Percentiles rank a stretch among this genome's conserved stretches.
phyloP scores from a whole-genome alignment of 495 filamentous ascomycete genomes.

The Friedmanniomyces simplex region DNA sequence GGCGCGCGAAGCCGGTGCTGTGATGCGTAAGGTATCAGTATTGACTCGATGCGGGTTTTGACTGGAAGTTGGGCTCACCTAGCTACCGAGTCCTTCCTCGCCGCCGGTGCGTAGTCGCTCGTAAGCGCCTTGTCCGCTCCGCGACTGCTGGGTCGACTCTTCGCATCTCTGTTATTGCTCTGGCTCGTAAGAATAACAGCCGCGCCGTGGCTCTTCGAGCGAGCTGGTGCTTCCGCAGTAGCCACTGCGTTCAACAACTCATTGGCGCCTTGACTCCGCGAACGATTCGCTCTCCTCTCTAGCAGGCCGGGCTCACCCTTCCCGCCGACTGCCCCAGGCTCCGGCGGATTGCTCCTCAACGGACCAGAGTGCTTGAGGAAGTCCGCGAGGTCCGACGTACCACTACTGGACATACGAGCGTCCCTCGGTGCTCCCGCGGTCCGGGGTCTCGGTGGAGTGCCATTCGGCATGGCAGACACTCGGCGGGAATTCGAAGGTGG shows the following conservation, averaged over 20 bases:
- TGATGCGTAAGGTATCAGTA: not conserved
- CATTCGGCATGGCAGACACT: not conserved
- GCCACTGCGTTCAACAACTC: not conserved
- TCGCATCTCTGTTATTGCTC: not conserved
- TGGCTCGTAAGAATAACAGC: conserved; percentile 1
- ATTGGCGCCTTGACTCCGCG: not conserved
- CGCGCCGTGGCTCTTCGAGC: conserved; percentile 1
- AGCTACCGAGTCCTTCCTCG: conserved; percentile 8
- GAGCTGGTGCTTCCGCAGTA: not conserved
- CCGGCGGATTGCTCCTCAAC: conserved; percentile 5
- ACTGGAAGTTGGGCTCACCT: not conserved
- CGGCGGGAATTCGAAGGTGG: not conserved
- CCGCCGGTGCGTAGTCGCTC: not conserved
- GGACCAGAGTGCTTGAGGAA: conserved; percentile 11
- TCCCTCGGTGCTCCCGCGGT: conserved; percentile 13
- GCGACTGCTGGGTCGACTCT: conserved; percentile 1
- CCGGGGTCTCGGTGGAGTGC: not conserved
- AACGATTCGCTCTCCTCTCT: not conserved
- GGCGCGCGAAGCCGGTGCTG: conserved; percentile 14
- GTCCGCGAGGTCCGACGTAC: conserved; percentile 6
- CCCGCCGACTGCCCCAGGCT: not conserved
- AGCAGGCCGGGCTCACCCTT: not conserved
- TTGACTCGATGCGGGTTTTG: not conserved
- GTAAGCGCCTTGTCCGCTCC: not conserved
- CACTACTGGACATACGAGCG: not conserved